Conservation (phyloP, 306 rosid species). For the Acacia melanoxylon region DNA sequence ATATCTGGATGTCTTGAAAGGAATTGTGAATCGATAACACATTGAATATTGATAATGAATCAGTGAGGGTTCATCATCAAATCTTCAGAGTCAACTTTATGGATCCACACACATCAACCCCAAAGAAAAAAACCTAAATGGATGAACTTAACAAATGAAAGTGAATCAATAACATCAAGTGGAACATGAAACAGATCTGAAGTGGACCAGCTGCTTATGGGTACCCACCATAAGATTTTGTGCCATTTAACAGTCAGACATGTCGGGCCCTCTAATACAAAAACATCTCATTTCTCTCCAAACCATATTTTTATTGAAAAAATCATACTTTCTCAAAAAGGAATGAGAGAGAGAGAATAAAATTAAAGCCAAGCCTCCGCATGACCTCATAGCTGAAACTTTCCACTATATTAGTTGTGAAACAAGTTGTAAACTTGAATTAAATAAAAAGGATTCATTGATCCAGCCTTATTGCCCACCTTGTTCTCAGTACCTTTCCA, state of each 20-base stretch:
- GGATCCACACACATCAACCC: not conserved
- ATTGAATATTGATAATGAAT: not conserved
- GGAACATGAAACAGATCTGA: slow-evolving; percentile 32
- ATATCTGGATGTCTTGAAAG: not conserved
- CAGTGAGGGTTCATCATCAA: slow-evolving; percentile 8
- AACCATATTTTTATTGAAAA: not conserved
- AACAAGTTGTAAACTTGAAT: slow-evolving; percentile 24
- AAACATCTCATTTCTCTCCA: slow-evolving; percentile 29
- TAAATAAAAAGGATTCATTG: slow-evolving; percentile 36
- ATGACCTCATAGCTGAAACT: slow-evolving; percentile 23
- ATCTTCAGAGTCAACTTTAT: slow-evolving; percentile 26
- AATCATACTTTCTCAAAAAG: slow-evolving; percentile 4
- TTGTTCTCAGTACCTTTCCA: slow-evolving; percentile 26
- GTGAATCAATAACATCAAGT: slow-evolving; percentile 14
- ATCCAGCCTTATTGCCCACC: slow-evolving; percentile 37
- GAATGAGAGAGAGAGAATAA: not conserved
- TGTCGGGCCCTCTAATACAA: slow-evolving; percentile 34
- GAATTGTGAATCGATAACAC: not conserved
- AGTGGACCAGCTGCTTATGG: slow-evolving; percentile 44
- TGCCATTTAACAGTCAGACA: slow-evolving; percentile 44
- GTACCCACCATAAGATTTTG: slow-evolving; percentile 56
- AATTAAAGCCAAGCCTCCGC: slow-evolving; percentile 18
- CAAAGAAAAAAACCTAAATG: not conserved
- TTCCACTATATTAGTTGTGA: not conserved
- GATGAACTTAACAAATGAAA: not conserved